Conservation (phyloP, 2,329 filamentous ascomycete species). For the Drechslerella dactyloides region DNA sequence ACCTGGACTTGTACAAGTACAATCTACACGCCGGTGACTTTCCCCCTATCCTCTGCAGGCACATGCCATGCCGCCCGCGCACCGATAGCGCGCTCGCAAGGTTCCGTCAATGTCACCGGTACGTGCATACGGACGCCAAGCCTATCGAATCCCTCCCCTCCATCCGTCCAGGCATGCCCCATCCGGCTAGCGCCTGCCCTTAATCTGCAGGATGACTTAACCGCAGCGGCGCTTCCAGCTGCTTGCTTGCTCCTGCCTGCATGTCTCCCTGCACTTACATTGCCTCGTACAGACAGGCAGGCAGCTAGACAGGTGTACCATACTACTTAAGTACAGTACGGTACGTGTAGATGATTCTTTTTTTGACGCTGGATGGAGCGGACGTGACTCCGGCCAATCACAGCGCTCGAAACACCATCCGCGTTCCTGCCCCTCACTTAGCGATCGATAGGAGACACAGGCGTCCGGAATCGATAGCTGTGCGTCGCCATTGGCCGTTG, state of each 20-base stretch:
- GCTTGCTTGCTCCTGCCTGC: not conserved
- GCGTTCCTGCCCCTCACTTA: not conserved
- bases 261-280: not conserved
- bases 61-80: not conserved
- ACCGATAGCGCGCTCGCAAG: not conserved
- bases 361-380: too few relatives aligned
- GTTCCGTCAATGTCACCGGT: conserved; percentile 1
- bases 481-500: not conserved
- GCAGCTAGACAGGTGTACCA: not conserved
- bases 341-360: too few relatives aligned
- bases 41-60: not conserved
- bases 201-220: conserved; percentile 50
- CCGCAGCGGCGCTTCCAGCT: conserved; percentile 32
- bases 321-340: too few relatives aligned
- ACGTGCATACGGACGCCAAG: not conserved
- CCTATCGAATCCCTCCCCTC: too few relatives aligned
- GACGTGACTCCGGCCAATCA: too few relatives aligned
- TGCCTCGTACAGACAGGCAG: not conserved
- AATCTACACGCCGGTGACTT: not conserved
- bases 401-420: too few relatives aligned
- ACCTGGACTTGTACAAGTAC: conserved; percentile 17
- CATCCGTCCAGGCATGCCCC: conserved; percentile 25
- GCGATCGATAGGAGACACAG: not conserved
- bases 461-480: too few relatives aligned
- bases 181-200: conserved; percentile 30